These are phyloP conservation scores for Cytospora piceicola DNA, from an alignment of 2,329 filamentous ascomycete species.

Conservation along the genomic window DNA sequence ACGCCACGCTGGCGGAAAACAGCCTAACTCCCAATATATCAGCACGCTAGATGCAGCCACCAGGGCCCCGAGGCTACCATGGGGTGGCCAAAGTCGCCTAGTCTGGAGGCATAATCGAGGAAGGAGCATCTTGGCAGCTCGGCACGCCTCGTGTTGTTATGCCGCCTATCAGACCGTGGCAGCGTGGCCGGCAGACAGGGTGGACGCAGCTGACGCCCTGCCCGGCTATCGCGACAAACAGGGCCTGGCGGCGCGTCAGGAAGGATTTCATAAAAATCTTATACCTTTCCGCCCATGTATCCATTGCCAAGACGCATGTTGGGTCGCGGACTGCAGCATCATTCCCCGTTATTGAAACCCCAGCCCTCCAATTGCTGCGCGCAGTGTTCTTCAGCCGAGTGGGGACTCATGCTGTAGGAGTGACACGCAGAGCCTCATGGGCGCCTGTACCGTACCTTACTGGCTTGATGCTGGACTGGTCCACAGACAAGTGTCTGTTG, in stretches of 20 bases:
- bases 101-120: neutral
- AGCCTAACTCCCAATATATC: slow-evolving; percentile 16
- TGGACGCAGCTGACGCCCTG: neutral
- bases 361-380: neutral
- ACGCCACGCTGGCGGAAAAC: slow-evolving; percentile 15
- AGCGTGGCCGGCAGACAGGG: neutral
- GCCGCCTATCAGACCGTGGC: neutral
- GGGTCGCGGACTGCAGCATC: neutral
- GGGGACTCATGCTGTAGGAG: neutral
- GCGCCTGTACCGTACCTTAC: neutral
- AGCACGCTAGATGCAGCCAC: slow-evolving; percentile 15
- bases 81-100: neutral
- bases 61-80: neutral
- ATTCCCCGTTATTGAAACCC: neutral
- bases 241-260: neutral
- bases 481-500: neutral
- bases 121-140: neutral
- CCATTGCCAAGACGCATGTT: neutral
- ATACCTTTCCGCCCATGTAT: neutral
- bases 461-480: neutral
- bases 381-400: neutral
- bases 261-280: neutral
- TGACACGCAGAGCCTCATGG: neutral
- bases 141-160: neutral
- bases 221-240: neutral